These are phyloP conservation scores for Gentiana straminea DNA, from an alignment of 257 asterid genomes.

Conservation along the genomic window DNA sequence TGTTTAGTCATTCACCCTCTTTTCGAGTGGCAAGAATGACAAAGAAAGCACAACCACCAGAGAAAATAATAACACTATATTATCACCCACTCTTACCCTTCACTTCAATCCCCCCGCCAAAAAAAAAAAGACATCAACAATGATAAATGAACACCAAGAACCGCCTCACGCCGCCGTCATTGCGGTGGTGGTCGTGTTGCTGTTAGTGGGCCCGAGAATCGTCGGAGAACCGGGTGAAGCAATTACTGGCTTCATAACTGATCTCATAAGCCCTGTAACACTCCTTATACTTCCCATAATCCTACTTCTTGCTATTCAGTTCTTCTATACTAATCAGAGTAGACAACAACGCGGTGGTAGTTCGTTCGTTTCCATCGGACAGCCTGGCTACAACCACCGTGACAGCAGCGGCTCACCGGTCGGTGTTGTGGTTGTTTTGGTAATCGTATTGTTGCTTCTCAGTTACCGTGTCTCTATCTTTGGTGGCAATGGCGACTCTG, in stretches of 20 bases:
- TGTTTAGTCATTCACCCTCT: too few relatives aligned
- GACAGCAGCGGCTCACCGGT: slow-evolving; percentile 67
- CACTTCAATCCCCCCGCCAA: neutral
- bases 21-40: too few relatives aligned
- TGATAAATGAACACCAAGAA: slow-evolving; percentile 76
- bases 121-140: slow-evolving; percentile 4
- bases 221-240: slow-evolving; percentile 87
- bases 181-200: slow-evolving; percentile 56
- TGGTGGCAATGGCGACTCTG: slow-evolving; percentile 80
- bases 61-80: neutral
- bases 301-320: slow-evolving; percentile 68
- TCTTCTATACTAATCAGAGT: slow-evolving; percentile 75
- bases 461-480: slow-evolving; percentile 57
- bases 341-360: slow-evolving; percentile 54
- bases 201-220: slow-evolving; percentile 45
- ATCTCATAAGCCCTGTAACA: slow-evolving; percentile 65
- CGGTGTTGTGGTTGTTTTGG: slow-evolving; percentile 66
- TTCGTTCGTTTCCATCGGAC: slow-evolving; percentile 47
- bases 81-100: neutral
- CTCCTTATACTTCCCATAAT: slow-evolving; percentile 67
- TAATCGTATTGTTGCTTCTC: slow-evolving; percentile 58
- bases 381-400: slow-evolving; percentile 27
- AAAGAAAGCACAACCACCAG: too few relatives aligned
- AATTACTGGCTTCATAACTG: slow-evolving; percentile 66
- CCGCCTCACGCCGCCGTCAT: slow-evolving; percentile 69